Percentiles rank a stretch among this genome's conserved stretches.
phyloP scores from a whole-genome alignment of 495 filamentous ascomycete species.

The Chlorociboria aeruginascens region DNA sequence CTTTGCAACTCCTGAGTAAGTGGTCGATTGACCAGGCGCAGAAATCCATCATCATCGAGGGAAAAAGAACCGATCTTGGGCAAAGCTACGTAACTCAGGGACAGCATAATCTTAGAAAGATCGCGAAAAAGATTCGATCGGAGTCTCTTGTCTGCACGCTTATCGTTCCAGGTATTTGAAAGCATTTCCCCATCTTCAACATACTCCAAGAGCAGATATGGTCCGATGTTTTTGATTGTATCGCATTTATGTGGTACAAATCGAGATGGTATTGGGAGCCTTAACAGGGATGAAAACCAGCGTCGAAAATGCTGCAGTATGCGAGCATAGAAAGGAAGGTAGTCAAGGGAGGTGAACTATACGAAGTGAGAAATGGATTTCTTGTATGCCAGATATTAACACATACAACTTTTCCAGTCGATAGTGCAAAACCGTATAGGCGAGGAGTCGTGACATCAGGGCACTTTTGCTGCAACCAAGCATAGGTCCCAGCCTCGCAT shows the following conservation, averaged over 20 bases:
- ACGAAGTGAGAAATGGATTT: no score
- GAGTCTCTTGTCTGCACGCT: not conserved
- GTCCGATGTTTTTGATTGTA: no score
- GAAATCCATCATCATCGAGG: not conserved
- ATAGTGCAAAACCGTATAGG: conserved; percentile 1
- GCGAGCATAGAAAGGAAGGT: not conserved
- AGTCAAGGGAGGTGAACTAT: not conserved
- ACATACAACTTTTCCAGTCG: not conserved
- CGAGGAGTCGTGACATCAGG: not conserved
- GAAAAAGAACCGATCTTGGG: not conserved
- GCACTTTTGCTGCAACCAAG: conserved; percentile 4
- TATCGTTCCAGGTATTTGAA: not conserved
- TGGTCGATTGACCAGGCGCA: not conserved
- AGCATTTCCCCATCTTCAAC: not conserved
- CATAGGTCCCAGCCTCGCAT: conserved; percentile 3
- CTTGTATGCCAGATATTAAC: no score
- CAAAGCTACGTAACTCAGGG: not conserved
- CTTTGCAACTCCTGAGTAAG: not conserved
- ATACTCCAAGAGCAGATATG: not conserved
- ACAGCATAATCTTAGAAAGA: not conserved
- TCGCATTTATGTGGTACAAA: not conserved
- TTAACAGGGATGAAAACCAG: not conserved
- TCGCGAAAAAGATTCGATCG: not conserved
- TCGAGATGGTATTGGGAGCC: not conserved
- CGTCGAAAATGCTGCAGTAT: not conserved